A percentile compares a stretch with the other conserved stretches of the same genome.
These are phyloP conservation scores for Cryoendolithus antarcticus DNA, from an alignment of 2,329 filamentous ascomycete genomes.

Conservation along the genomic window DNA sequence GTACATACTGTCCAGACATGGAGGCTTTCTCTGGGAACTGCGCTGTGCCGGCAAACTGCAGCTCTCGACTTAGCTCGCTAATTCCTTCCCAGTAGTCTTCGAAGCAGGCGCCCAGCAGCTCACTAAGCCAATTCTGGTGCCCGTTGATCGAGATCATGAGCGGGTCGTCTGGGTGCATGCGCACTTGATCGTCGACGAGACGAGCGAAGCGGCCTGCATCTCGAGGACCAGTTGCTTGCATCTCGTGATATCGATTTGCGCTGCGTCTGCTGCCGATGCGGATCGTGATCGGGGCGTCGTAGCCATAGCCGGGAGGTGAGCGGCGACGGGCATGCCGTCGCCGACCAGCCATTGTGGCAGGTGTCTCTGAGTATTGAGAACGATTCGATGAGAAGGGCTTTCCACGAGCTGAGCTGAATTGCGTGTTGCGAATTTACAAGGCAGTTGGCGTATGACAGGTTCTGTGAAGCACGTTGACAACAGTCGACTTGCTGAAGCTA, in stretches of 20 bases:
- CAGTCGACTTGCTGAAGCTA: too few species aligned
- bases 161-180: constrained; percentile 19
- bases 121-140: constrained; percentile 24
- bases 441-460: too few species aligned
- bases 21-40: constrained; percentile 24
- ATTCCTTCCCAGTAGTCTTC: constrained; percentile 22
- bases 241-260: constrained; percentile 17
- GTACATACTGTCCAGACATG: constrained; percentile 18
- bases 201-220: constrained; percentile 20
- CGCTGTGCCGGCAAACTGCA: constrained; percentile 23
- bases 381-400: too few species aligned
- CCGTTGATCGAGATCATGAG: constrained; percentile 23
- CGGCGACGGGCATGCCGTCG: too few species aligned
- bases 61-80: constrained; percentile 21
- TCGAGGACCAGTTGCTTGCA: constrained; percentile 14
- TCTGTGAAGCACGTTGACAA: too few species aligned
- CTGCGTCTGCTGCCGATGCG: constrained; percentile 20
- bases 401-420: too few species aligned
- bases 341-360: too few species aligned
- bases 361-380: too few species aligned
- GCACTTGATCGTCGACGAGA: constrained; percentile 21
- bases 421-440: too few species aligned
- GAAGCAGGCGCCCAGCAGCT: constrained; percentile 22
- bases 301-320: too few species aligned
- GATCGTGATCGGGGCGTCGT: constrained; percentile 14